These are phyloP conservation scores for Globisporangium heterothallicum DNA, from an alignment of 352 stramenopile species.

Conservation along the genomic window DNA sequence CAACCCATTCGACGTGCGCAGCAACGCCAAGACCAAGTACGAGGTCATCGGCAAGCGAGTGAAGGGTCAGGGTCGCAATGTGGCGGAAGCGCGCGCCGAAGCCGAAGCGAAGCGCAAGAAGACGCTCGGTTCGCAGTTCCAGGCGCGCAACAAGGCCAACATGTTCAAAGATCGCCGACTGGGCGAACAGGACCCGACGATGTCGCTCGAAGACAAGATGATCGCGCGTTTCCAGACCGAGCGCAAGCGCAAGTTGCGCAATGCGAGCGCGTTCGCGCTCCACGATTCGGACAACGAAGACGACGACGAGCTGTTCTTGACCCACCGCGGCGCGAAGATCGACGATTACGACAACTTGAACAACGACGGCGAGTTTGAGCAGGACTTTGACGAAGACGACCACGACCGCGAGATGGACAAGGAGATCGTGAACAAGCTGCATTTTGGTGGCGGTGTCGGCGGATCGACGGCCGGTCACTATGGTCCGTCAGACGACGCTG, in stretches of 20 bases:
- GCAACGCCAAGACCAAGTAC: constrained; percentile 86
- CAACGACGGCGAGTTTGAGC: constrained; percentile 29
- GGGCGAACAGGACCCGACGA: constrained; percentile 72
- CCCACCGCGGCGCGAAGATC: constrained; percentile 68
- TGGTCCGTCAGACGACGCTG: constrained; percentile 9
- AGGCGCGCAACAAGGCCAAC: constrained; percentile 84
- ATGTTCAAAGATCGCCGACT: constrained; percentile 84
- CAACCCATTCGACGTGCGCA: constrained; percentile 90
- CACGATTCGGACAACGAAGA: constrained; percentile 70
- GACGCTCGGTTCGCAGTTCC: constrained; percentile 81
- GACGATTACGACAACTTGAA: constrained; percentile 74
- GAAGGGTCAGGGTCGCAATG: constrained; percentile 87
- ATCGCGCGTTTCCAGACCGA: constrained; percentile 88
- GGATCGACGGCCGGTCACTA: constrained; percentile 9
- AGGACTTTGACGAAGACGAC: constrained; percentile 65
- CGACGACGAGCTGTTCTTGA: constrained; percentile 71
- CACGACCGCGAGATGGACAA: constrained; percentile 66
- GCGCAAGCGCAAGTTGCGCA: constrained; percentile 81
- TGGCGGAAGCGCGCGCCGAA: constrained; percentile 73
- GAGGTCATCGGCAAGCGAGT: constrained; percentile 86
- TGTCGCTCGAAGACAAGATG: constrained; percentile 92
- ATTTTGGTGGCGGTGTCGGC: constrained; percentile 69
- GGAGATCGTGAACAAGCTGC: constrained; percentile 80
- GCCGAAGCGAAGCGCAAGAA: constrained; percentile 82
- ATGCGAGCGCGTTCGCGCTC: constrained; percentile 66